Evolutionary conservation across 2,329 filamentous ascomycete genomes (phyloP), one percentile per base, ranked within the genome.

Genomic region (Ramularia collo-cygni): DNA sequence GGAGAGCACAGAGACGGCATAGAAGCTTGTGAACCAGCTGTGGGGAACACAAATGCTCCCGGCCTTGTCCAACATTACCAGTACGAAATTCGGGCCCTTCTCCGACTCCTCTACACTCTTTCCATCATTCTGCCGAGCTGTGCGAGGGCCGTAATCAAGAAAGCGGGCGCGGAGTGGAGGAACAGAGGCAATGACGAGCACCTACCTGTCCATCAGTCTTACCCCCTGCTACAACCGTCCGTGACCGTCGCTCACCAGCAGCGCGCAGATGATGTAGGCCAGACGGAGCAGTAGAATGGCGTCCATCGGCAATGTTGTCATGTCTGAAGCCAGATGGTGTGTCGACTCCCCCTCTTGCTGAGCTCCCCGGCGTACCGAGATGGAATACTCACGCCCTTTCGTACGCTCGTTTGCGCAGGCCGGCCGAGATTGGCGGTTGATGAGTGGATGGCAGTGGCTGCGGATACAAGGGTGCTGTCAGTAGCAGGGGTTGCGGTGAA

Each of bases 21-120:
- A 96, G 66, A 95, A 96, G 53, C 92, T 84, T 30, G 73, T 75
- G 63, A 96, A 96, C 80, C 85, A 96, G 46, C 75, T 75, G 65
- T 96, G 92, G 15, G 90, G 88, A 26, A 95, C 82, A 58, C 77
- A 76, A 50, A 74, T 61, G 27, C 62, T 65, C 24, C 75, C 71
- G 14, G 75, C 55, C 42, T 58, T 59, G 52, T 79, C 75, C 8
- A 63, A 37, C 8, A 50, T 13, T 16, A 17, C 28, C 2, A 24
- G 29, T 8, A 49, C 6, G 21, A 21, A 8, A 35, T 15, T 19
- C 24, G 33, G 17, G n/a, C 10, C 14, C 17, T 34, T 14, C 17
- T 35, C 8, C 10, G 21, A 24, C 6, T 10, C 21, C 17, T 8
- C 30, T 19, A 16, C 14, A 19, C 19, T 18, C 34, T 28, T 21